Evolutionary conservation across 164 flowering plant genomes (phyloP), one percentile per base, ranked within the genome.

Genomic region (Nymphaea colorata): DNA sequence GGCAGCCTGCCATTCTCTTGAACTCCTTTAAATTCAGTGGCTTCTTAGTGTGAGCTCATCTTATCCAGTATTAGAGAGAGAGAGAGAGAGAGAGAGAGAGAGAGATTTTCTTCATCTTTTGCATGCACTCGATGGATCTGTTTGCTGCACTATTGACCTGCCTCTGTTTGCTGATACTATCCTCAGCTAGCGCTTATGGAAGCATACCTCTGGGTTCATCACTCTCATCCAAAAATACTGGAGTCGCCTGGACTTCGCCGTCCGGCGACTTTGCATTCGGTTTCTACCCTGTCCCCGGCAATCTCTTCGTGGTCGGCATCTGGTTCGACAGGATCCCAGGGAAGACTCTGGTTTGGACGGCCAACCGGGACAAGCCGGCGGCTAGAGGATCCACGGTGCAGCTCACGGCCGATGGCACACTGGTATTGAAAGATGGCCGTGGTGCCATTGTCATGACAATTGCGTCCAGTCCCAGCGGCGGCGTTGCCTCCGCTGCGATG

Each of bases 401-500:
- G n/a, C 65, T 68, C 7, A 62, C 44, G 10, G 7, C 6, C 6
- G 62, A 57, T 11, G 69, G 62, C 60, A 44, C 12, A 25, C 59
- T 12, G 10, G 55, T 36, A 17, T n/a, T 45, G 12, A 3, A 43
- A 18, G 61, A 55, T 41, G 16, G 10, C 14, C 43, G n/a, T 25
- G 66, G 44, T n/a, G 10, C 2, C 8, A 42, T 51, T 10, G 12
- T 51, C 12, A 51, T 51, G 57, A 51, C 57, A 51, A 51, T 51
- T 51, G 57, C 57, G 8, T 8, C 3, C 4, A 10, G 42, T 41
- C 8, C 42, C 12, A 65, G 43, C 10, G 65, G 61, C 43, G 66
- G 66, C 1, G 77, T 64, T 15, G 44, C 71, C 44, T 69, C 76
- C 63, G 85, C 74, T 7, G 70, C 78, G 47, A 72, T 82, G 83